A percentile compares a stretch with the other conserved stretches of the same genome.
Evolutionary conservation across 805 yeast genomes (phyloP).

Genomic region (Hermanozyma aechmeae): DNA sequence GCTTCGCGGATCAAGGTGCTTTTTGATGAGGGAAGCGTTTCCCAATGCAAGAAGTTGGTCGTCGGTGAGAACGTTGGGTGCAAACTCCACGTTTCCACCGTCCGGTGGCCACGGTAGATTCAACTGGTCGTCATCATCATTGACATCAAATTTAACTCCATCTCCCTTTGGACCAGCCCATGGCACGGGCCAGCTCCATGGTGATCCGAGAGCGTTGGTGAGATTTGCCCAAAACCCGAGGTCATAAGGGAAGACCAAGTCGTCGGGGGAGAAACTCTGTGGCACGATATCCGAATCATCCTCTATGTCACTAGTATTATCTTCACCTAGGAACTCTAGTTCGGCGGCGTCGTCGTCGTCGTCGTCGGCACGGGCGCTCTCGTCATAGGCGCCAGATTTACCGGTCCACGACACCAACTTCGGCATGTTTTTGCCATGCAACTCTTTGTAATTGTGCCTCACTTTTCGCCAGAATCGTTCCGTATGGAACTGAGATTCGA

Average conservation of each 20-base stretch:
- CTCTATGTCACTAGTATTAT: neutral
- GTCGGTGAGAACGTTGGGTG: slow-evolving; percentile 5
- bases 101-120: slow-evolving; percentile 93
- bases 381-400: slow-evolving; percentile 10
- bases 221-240: slow-evolving; percentile 51
- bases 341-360: slow-evolving; percentile 3
- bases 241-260: slow-evolving; percentile 79
- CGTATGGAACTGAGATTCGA: slow-evolving; percentile 53
- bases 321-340: slow-evolving; percentile 1
- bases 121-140: slow-evolving; percentile 52
- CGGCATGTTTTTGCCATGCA: slow-evolving; percentile 36
- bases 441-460: slow-evolving; percentile 30
- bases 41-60: slow-evolving; percentile 8
- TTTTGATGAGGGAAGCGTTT: slow-evolving; percentile 16
- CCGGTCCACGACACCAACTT: slow-evolving; percentile 38
- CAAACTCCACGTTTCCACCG: slow-evolving; percentile 42
- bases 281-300: slow-evolving; percentile 16
- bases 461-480: slow-evolving; percentile 46
- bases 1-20: slow-evolving; percentile 28
- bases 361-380: neutral
- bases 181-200: slow-evolving; percentile 61
- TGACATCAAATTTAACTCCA: slow-evolving; percentile 49
- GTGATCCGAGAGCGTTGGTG: slow-evolving; percentile 47
- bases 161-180: slow-evolving; percentile 54
- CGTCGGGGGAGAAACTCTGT: slow-evolving; percentile 43